These are phyloP conservation scores for Irineochytrium annulatum DNA, from an alignment of 192 early-diverging fungal species.

Conservation along the genomic window DNA sequence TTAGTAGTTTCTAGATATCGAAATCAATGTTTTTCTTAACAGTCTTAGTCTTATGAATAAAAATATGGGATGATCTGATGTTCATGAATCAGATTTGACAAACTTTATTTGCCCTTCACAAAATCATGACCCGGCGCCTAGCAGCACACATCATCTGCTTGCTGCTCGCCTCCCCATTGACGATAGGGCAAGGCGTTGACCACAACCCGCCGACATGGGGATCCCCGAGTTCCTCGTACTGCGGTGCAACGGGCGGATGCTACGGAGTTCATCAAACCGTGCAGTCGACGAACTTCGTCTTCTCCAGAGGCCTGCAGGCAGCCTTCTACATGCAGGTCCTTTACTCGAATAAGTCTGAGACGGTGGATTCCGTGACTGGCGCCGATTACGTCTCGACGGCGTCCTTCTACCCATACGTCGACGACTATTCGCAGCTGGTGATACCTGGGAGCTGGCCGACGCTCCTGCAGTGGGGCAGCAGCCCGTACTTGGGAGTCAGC, in stretches of 20 bases:
- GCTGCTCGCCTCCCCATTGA: neutral
- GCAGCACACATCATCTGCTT: too few species aligned
- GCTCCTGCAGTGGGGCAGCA: neutral
- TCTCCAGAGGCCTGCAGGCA: neutral
- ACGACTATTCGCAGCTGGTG: conserved; percentile 38
- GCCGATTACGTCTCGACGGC: conserved; percentile 18
- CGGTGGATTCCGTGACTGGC: neutral
- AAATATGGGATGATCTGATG: too few species aligned
- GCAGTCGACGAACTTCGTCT: neutral
- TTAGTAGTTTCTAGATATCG: neutral
- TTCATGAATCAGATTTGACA: too few species aligned
- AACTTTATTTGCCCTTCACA: too few species aligned
- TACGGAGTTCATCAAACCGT: neutral
- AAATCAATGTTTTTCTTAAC: too few species aligned
- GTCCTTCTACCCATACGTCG: conserved; percentile 41
- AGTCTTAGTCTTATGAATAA: too few species aligned
- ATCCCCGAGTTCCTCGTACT: neutral
- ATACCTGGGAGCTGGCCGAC: conserved; percentile 25
- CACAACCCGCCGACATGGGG: neutral
- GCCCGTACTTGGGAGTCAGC: neutral
- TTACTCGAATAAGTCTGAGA: neutral
- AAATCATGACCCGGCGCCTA: too few species aligned
- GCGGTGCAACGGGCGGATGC: neutral
- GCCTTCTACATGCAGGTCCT: neutral
- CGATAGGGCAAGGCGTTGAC: neutral